Base-by-base conservation (phyloP, 2,329 filamentous ascomycete species). In the Fusarium penzigii region DNA sequence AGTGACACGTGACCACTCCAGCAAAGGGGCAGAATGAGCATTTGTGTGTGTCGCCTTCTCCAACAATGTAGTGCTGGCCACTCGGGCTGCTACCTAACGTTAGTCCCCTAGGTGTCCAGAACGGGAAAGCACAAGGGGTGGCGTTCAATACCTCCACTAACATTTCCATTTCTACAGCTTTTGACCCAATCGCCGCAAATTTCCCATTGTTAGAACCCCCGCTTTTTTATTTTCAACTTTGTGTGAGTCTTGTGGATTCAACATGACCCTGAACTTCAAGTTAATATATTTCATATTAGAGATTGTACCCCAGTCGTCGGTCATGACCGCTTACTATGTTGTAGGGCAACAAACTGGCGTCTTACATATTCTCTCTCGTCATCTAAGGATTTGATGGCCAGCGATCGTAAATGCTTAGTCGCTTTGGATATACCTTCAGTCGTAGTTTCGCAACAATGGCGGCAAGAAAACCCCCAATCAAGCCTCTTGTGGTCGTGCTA, bases 401-500 rank as follows among this genome's bases (percentile, higher is more conserved):
- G 48, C 42, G 11, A 20, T 10, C 48, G 48, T 63, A 52, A 38
- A 72, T 72, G 68, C 49, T 68, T 29, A 57, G 56, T 45, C 58
- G 63, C 49, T 51, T 65, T 46, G 51, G 62, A 39, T 49, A 51
- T 16, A 20, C 64, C 16, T 48, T 67, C 42, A 54, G 65, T 59
- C 70, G 70, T 51, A 64, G 71, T 74, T 69, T 67, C 56, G 59
- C 68, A 51, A 67, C 63, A 59, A 80, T 80, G 75, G 63, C 72
- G 42, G 49, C 65, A 49, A 55, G 51, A 51, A 69, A 61, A 56
- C 63, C 70, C 50, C 79, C 79, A 16, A 64, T 68, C 45, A 68
- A 79, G 65, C 89, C 91, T 20, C 75, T 97, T 57, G 80, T 97
- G 64, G 86, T 90, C 44, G 82, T 97, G 55, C 80, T 97, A 44